Base-by-base conservation (phyloP, 2,329 filamentous ascomycete species). In the Acephala macrosclerotiorum region DNA sequence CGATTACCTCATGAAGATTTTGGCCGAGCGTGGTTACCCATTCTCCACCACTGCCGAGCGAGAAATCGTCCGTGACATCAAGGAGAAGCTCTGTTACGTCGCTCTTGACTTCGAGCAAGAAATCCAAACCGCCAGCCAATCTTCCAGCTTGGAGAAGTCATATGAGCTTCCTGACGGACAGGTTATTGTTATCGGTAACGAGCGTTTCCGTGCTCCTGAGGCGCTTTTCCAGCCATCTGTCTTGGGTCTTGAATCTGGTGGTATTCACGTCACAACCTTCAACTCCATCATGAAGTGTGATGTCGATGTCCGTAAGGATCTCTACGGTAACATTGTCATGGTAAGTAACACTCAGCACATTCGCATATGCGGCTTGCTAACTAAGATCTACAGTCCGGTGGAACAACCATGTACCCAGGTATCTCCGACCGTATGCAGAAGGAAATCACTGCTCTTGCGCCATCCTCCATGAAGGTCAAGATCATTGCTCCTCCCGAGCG, bases 231-330 rank as follows among this genome's bases (percentile, higher is more conserved):
- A 97, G 89, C 96, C 96, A 80, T 96, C 92, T 75, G 95, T 98
- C 77, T 87, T 99, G 77, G 96, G 96, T 91, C 94, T 97, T 79
- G 96, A 99, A 87, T 94, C 90, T 83, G 95, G 95, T 80, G 96
- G 96, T 85, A 98, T 99, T 85, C 96, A 98, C 87, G 94, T 97
- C 81, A 98, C 95, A 81, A 98, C 96, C 78, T 98, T 97, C 93
- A 98, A 98, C 92, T 98, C 96, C 79, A 97, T 99, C 91, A 98
- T 98, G 94, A 99, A 99, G 92, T 98, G 96, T 84, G 96, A 99
- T 85, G 94, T 99, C 83, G 96, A 99, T 83, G 96, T 99, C 85
- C 93, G 96, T 88, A 98, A 98, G 91, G 96, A 98, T 84, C 91
- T 99, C 76, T 99, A 99, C 85, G 94, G 94, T 83, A 99, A 99